Evolutionary conservation across 441 rosid genomes (phyloP).

Genomic region (Gossypium lobatum): DNA sequence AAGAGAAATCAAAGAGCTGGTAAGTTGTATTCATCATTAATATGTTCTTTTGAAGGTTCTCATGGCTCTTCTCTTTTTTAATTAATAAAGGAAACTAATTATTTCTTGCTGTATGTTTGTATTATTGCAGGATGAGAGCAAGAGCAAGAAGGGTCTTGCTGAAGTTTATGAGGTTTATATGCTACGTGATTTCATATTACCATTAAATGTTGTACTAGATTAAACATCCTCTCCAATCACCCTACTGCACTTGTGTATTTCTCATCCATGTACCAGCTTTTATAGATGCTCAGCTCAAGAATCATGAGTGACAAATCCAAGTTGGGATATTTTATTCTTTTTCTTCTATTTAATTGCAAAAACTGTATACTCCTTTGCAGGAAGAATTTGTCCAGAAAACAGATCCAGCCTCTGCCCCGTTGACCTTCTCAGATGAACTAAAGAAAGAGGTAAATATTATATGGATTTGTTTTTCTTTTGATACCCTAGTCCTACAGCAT

Average conservation of each 20-base stretch:
- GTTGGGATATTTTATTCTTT: background rate
- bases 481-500: background rate
- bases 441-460: conserved; percentile 60
- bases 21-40: conserved; percentile 24
- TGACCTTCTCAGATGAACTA: conserved; percentile 71
- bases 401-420: conserved; percentile 60
- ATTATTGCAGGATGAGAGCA: conserved; percentile 70
- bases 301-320: conserved; percentile 10
- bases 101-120: conserved; percentile 13
- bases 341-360: background rate
- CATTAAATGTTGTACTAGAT: background rate
- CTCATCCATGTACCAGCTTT: background rate
- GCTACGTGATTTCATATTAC: background rate
- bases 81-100: conserved; percentile 3
- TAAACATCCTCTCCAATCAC: background rate
- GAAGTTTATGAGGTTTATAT: conserved; percentile 87
- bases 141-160: conserved; percentile 89
- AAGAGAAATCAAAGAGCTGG: conserved; percentile 68
- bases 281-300: background rate
- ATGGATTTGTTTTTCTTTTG: conserved; percentile 1
- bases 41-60: background rate
- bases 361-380: conserved; percentile 34
- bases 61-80: background rate
- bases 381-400: conserved; percentile 70
- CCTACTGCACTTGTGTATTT: background rate